Base-by-base conservation (phyloP, 495 filamentous ascomycete species). In the Penicillium bialowiezense region DNA sequence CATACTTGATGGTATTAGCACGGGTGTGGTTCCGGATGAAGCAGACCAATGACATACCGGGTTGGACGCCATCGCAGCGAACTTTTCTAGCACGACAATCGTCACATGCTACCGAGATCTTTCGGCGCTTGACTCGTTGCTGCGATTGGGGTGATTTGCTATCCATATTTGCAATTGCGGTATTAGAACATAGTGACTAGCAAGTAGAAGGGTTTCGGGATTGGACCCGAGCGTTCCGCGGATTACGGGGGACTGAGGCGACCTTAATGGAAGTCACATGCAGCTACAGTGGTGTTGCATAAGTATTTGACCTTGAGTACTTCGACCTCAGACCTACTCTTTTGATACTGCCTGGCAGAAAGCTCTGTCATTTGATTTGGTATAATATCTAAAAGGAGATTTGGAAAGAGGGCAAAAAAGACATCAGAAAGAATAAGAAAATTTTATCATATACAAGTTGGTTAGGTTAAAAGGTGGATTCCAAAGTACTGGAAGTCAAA, bases 61-160 rank as follows among this genome's bases (percentile, higher is more conserved):
- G 69, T 46, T 72, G 63, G 13, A 55, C 49, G n/a, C 69, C 69
- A 52, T 72, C 69, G 46, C 69, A 73, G 12, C 66, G 63, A 15
- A 66, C 51, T 48, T 70, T 71, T 17, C 63, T 63, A 3, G 54
- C 37, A 1, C 68, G 66, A 49, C 70, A 73, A 33, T 67, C 63
- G 41, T 73, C 68, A 35, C 70, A 73, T 4, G 68, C 68, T 5
- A 70, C 58, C 1, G 67, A 47, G 17, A 71, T 59, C 39, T 72
- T 72, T 5, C 64, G 65, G 6, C 67, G 64, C 36, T 71, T 72
- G 10, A 34, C 7, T 40, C 38, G 35, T 5, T 41, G 15, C 7
- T 31, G 35, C 4, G 21, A 15, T 15, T 35, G 6, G 7, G 43
- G 12, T 14, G 26, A 2, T 15, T 31, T 31, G 13, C n/a, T 13